Percentiles rank a stretch among this genome's conserved stretches.
phyloP scores from a whole-genome alignment of 441 rosid species.

The Daphne laureola region DNA sequence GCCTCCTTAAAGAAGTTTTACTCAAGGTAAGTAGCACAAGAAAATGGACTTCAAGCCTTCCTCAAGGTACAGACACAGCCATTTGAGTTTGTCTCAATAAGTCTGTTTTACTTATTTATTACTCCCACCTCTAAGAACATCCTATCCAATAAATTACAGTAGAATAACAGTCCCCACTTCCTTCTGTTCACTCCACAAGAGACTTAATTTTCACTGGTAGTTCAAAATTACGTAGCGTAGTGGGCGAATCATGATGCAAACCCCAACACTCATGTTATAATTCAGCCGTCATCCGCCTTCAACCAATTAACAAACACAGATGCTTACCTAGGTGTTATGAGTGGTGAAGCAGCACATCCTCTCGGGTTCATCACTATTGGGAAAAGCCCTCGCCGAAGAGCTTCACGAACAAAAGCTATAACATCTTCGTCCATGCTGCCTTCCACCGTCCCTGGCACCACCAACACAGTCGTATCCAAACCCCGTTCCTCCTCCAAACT shows the following conservation, averaged over 20 bases:
- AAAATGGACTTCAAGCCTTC: constrained; percentile 1
- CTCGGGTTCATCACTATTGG: constrained; percentile 98
- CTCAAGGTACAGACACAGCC: background rate
- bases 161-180: no score
- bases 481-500: constrained; percentile 74
- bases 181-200: no score
- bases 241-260: constrained; percentile 1
- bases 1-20: constrained; percentile 4
- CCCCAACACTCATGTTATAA: background rate
- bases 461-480: constrained; percentile 70
- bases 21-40: constrained; percentile 9
- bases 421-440: constrained; percentile 64
- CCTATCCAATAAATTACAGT: no score
- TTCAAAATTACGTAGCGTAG: no score
- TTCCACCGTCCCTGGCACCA: constrained; percentile 74
- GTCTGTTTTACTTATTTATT: background rate
- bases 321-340: constrained; percentile 77
- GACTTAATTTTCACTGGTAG: no score
- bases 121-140: background rate
- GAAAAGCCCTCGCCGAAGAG: constrained; percentile 58
- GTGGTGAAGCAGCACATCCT: constrained; percentile 95
- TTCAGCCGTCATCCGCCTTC: no score
- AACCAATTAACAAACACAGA: background rate
- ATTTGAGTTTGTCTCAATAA: no score
- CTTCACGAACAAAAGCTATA: constrained; percentile 51